Evolutionary conservation across 2,329 filamentous ascomycete genomes (phyloP), one percentile per base, ranked within the genome.

Genomic region (Talaromyces sp.): DNA sequence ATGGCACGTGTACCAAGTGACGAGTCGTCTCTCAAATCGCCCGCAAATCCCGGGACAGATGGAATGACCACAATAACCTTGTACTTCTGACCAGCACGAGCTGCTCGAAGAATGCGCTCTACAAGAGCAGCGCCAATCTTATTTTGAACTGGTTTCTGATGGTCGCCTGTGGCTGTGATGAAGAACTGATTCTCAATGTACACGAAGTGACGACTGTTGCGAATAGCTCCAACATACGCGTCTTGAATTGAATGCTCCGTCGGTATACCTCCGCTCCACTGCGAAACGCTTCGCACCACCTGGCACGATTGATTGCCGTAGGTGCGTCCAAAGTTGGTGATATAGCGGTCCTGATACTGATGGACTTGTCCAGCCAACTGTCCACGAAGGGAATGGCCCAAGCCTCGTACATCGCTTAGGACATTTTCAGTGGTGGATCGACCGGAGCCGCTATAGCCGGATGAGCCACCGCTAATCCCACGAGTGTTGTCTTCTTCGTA

Each of bases 111-210:
- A 27, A 93, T 89, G 1, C 94, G 93, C 65, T 99, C 93, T 2
- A 97, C 95, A 60, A 99, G 97, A 3, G 95, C 90, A 31, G 85
- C 85, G n/a, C 95, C 95, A 58, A 99, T 91, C 59, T 89, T 90
- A 75, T 99, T 99, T 76, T 92, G 88, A 25, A 99, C 88, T 0
- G 94, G 94, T 3, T 85, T 82, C 76, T 97, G 93, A 17, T 96
- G 80, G 19, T 95, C 89, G 8, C 92, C 91, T 0, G 95, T 98
- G 0, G 95, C 91, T 0, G 93, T 96, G 74, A 96, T 98, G 83
- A 98, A 99, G 82, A 98, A 98, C 75, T 99, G 95, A 72, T 99
- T 98, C 77, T 99, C 95, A 65, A 99, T 97, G 79, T 98, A 99
- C 13, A 99, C 88, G 70, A 89, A 98, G 75, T 98, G 94, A 78